phyloP scores from a whole-genome alignment of 768 basidiomycete genomes.

The Kwoniella europaea region DNA sequence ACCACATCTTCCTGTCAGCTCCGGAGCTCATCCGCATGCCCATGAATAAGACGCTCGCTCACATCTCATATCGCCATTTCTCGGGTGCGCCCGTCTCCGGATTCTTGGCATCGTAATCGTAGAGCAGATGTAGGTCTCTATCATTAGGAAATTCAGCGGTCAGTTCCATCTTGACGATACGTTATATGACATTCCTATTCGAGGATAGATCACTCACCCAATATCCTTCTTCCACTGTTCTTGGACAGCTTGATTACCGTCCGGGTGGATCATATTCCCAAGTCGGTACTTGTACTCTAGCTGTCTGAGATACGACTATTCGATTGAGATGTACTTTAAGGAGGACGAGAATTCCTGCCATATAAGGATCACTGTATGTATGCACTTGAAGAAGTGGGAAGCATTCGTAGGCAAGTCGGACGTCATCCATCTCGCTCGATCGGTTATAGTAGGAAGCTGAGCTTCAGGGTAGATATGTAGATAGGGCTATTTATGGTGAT shows the following conservation, averaged over 20 bases:
- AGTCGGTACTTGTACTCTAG: not conserved
- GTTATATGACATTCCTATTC: not conserved
- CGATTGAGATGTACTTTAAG: not conserved
- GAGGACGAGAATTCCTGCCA: too few relatives aligned
- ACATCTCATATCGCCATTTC: constrained; percentile 29
- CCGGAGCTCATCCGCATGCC: not conserved
- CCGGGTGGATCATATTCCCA: constrained; percentile 8
- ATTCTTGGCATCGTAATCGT: constrained; percentile 22
- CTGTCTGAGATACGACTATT: not conserved
- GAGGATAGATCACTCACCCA: constrained; percentile 1
- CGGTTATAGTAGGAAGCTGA: too few relatives aligned
- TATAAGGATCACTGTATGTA: too few relatives aligned
- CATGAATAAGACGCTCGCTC: not conserved
- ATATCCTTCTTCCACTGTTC: constrained; percentile 19
- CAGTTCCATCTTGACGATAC: not conserved
- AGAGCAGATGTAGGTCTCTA: constrained; percentile 16
- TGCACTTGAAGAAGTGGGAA: too few relatives aligned
- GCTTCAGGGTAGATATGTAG: too few relatives aligned
- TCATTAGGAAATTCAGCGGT: too few relatives aligned
- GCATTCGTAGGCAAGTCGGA: too few relatives aligned
- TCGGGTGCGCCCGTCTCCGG: constrained; percentile 14
- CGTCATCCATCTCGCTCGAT: too few relatives aligned
- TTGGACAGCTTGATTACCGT: constrained; percentile 1
- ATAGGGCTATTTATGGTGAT: too few relatives aligned
- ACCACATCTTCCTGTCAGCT: not conserved